A percentile compares a stretch with the other conserved stretches of the same genome.
Conservation (phyloP, 169 alveolate genomes). For the Plasmodium gonderi region DNA sequence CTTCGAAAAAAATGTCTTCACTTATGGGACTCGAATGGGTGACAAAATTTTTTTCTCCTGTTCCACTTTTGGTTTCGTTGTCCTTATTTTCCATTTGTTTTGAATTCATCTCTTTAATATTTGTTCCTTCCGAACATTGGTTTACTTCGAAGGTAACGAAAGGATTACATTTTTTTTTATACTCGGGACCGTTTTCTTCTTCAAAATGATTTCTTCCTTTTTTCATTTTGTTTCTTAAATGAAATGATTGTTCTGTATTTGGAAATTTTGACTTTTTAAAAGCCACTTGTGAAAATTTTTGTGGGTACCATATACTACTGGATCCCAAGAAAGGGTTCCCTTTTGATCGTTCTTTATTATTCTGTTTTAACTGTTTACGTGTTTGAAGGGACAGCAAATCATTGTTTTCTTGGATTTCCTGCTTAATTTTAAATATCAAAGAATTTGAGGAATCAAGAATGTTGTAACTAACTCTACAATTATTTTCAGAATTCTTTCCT, state of each 20-base stretch:
- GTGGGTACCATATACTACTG: neutral
- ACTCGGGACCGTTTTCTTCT: neutral
- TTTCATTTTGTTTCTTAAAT: constrained; percentile 9
- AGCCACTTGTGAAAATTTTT: neutral
- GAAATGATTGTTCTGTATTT: neutral
- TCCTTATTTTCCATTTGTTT: neutral
- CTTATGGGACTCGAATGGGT: neutral
- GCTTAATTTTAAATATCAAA: constrained; percentile 53
- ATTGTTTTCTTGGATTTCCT: constrained; percentile 52
- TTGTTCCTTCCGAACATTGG: neutral
- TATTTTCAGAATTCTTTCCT: constrained; percentile 11
- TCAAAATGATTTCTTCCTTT: neutral
- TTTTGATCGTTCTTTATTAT: neutral
- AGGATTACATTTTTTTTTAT: neutral
- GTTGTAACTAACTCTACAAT: neutral
- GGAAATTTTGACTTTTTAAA: constrained; percentile 1
- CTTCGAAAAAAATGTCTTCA: neutral
- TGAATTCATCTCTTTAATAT: neutral
- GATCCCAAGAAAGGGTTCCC: too few relatives aligned
- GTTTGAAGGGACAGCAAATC: constrained; percentile 13
- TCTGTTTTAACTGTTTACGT: neutral
- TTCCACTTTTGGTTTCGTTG: neutral
- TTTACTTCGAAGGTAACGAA: neutral
- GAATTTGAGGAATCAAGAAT: constrained; percentile 27
- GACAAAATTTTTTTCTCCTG: neutral